These are phyloP conservation scores for Takakia lepidozioides DNA, from an alignment of 225 moss, liverwort and hornwort species.

Conservation along the genomic window DNA sequence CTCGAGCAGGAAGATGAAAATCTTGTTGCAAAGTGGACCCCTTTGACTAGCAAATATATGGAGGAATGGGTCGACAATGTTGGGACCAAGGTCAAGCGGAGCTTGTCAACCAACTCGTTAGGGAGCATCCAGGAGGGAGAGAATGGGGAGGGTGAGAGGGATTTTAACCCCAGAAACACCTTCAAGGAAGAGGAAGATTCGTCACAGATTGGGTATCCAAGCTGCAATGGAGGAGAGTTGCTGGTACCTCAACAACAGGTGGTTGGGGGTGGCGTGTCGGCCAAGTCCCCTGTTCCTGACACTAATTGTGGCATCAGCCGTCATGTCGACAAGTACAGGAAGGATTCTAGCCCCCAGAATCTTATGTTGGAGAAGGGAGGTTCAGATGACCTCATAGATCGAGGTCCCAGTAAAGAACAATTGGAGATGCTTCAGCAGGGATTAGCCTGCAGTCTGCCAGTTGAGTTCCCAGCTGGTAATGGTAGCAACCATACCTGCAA, in stretches of 20 bases:
- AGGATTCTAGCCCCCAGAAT: too few species aligned
- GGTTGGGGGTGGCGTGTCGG: too few species aligned
- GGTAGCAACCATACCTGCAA: not conserved
- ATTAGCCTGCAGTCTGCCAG: too few species aligned
- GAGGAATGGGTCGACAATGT: slow-evolving; percentile 73
- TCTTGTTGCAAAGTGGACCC: slow-evolving; percentile 82
- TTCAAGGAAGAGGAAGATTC: not conserved
- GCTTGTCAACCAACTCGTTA: slow-evolving; percentile 45
- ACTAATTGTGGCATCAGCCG: too few species aligned
- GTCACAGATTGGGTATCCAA: too few species aligned
- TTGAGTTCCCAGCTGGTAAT: too few species aligned
- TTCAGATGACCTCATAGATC: not conserved
- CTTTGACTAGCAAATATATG: slow-evolving; percentile 62
- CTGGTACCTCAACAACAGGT: too few species aligned
- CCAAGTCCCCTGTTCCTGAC: too few species aligned
- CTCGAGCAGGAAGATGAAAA: slow-evolving; percentile 88
- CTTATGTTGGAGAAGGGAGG: too few species aligned
- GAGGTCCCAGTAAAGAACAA: not conserved
- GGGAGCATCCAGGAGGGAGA: slow-evolving; percentile 73
- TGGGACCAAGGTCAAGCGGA: slow-evolving; percentile 30
- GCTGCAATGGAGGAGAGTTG: not conserved
- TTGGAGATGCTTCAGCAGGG: not conserved
- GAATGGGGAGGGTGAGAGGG: too few species aligned
- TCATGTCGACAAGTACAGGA: too few species aligned
- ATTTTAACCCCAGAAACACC: not conserved